Conservation (phyloP, 2,329 filamentous ascomycete species). For the Hansfordia pulvinata region DNA sequence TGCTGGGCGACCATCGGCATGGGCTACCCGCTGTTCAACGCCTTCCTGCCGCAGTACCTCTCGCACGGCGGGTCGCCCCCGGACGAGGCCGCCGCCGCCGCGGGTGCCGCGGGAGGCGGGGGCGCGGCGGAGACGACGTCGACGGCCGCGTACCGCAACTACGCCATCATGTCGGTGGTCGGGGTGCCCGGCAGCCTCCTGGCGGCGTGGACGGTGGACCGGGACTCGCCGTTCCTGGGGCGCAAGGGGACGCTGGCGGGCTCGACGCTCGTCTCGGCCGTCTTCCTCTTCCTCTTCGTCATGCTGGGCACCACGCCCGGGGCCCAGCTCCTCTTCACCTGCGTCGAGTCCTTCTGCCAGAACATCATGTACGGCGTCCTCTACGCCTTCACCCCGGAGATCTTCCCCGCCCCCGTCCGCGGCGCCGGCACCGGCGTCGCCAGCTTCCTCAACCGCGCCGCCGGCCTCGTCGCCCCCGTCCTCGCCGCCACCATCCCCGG, state of each 20-base stretch:
- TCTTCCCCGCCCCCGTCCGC: constrained; percentile 59
- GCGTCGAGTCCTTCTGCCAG: constrained; percentile 56
- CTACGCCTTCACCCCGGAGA: constrained; percentile 65
- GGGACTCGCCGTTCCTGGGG: constrained; percentile 47
- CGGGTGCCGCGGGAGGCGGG: constrained; percentile 12
- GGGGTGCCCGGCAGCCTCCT: constrained; percentile 68
- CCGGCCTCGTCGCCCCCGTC: constrained; percentile 55
- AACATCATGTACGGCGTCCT: constrained; percentile 69
- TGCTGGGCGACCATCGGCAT: constrained; percentile 75
- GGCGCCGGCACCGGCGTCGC: constrained; percentile 62
- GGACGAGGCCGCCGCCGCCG: constrained; percentile 16
- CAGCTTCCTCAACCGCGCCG: constrained; percentile 55
- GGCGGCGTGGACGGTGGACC: constrained; percentile 58
- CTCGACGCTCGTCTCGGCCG: constrained; percentile 51
- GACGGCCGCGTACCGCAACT: constrained; percentile 58
- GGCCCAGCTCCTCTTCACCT: constrained; percentile 51
- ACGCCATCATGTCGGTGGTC: constrained; percentile 64
- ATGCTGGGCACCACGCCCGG: constrained; percentile 39
- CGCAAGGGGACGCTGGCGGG: constrained; percentile 59
- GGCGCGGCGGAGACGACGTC: constrained; percentile 15
- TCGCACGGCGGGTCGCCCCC: constrained; percentile 35
- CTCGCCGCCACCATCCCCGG: constrained; percentile 48
- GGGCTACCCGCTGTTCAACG: constrained; percentile 80
- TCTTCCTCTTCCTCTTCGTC: constrained; percentile 58
- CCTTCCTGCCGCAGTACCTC: constrained; percentile 80